Evolutionary conservation across 75 land plant species (phyloP).

Genomic region (Larix kaempferi): DNA sequence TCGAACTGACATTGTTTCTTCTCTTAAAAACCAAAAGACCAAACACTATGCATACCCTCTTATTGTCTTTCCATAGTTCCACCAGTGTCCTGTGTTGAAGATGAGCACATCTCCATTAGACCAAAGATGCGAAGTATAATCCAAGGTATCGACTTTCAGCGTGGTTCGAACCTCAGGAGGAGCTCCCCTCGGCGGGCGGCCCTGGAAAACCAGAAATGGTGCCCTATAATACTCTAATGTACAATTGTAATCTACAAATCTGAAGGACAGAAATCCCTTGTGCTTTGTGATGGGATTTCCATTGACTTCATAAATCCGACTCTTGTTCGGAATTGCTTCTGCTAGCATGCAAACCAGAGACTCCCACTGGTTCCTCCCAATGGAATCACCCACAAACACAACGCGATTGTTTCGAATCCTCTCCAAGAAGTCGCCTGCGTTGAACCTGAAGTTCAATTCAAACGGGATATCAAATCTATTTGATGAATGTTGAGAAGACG

Average conservation of each 20-base stretch:
- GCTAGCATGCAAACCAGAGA: constrained; percentile 86
- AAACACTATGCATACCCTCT: constrained; percentile 46
- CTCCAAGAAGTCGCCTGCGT: constrained; percentile 63
- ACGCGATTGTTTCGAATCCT: constrained; percentile 52
- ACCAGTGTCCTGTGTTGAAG: constrained; percentile 87
- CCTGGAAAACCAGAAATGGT: constrained; percentile 57
- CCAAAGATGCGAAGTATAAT: constrained; percentile 56
- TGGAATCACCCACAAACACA: constrained; percentile 82
- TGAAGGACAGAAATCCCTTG: constrained; percentile 64
- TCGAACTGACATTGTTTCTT: neutral
- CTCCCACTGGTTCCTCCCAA: constrained; percentile 95
- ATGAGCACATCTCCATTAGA: constrained; percentile 52
- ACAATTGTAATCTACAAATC: constrained; percentile 60
- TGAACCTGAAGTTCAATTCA: constrained; percentile 40
- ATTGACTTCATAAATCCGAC: constrained; percentile 55
- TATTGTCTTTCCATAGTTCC: constrained; percentile 64
- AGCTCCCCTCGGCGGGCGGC: constrained; percentile 46
- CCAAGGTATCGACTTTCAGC: constrained; percentile 49
- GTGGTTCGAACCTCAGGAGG: constrained; percentile 21
- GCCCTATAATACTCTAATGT: constrained; percentile 79
- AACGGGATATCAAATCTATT: neutral
- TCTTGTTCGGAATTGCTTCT: constrained; percentile 51
- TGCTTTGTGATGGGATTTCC: constrained; percentile 82
- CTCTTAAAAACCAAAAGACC: neutral
- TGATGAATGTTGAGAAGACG: neutral